Evolutionary conservation across 73 alveolate species (phyloP), one percentile per base, ranked within the genome.

Genomic region (Paramecium pentaurelia): DNA sequence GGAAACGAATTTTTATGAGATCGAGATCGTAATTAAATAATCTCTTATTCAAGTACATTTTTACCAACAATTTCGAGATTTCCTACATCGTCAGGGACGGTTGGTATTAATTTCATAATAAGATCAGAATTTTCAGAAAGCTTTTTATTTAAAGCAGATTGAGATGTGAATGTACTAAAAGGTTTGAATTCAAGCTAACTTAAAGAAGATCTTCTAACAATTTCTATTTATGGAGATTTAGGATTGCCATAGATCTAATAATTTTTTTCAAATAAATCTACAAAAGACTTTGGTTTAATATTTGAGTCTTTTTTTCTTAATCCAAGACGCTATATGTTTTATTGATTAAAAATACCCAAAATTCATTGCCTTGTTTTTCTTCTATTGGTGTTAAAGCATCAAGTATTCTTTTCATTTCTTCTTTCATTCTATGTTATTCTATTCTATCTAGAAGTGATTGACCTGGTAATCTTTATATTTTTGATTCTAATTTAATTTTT

Each of bases 81-180:
- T n/a, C 60, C 87, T 5, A 73, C 16, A 18, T 45, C 47, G 10
- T 80, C 91, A 45, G 91, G 71, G 36, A 32, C 32, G 12, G 91
- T 80, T 10, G 91, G 91, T 22, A 80, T 42, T 25, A 80, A 47
- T 80, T 80, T 80, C 58, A 18, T 8, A 45, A 80, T 80, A 27
- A 49, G 37, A 47, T 80, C 91, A 32, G 47, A 49, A 27, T 80
- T 80, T 49, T 80, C 91, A 80, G 91, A 80, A 10, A 80, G 58
- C 45, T 80, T 80, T 80, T 80, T 80, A 25, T 80, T 44, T 22
- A 80, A 10, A 80, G 44, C 47, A 20, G 47, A 14, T 47, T 47
- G 71, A 40, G 91, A 32, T 0, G 91, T 44, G 32, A 80, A 80
- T 20, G 91, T 32, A 47, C 28, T 80, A n/a, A 45, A 80, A 42